phyloP scores from a whole-genome alignment of 1,284 basidiomycete species.

The Mycosarcoma mackinlayi region DNA sequence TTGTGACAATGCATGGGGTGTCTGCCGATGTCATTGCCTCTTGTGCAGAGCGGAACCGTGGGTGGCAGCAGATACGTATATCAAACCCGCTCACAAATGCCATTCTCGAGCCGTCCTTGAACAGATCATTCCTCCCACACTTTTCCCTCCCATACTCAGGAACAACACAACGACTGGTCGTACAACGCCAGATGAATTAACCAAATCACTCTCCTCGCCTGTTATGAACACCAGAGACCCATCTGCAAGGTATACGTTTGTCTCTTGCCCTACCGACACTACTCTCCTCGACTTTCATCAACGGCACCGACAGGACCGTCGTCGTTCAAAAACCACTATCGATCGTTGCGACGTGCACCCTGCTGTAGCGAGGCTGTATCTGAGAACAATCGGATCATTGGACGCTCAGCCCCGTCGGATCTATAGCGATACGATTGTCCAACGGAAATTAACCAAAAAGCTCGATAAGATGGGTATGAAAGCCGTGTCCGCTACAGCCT shows the following conservation, averaged over 20 bases:
- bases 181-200: too few species aligned
- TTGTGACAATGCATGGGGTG: too few species aligned
- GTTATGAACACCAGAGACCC: conserved; percentile 4
- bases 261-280: background rate
- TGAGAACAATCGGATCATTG: conserved; percentile 10
- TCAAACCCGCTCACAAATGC: too few species aligned
- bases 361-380: conserved; percentile 31
- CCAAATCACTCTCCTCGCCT: background rate
- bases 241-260: conserved; percentile 6
- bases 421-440: conserved; percentile 1
- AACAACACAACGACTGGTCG: too few species aligned
- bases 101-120: too few species aligned
- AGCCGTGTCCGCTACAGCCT: background rate
- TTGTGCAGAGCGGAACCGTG: too few species aligned
- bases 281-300: background rate
- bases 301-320: background rate
- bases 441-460: background rate
- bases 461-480: background rate
- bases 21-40: background rate
- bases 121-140: too few species aligned
- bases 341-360: conserved; percentile 41
- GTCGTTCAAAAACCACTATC: background rate
- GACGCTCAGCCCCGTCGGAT: conserved; percentile 5
- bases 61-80: too few species aligned
- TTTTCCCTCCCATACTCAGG: too few species aligned